Percentiles rank a stretch among this genome's conserved stretches.
Conservation (phyloP, 495 filamentous ascomycete species). For the Xylaria venustula region DNA sequence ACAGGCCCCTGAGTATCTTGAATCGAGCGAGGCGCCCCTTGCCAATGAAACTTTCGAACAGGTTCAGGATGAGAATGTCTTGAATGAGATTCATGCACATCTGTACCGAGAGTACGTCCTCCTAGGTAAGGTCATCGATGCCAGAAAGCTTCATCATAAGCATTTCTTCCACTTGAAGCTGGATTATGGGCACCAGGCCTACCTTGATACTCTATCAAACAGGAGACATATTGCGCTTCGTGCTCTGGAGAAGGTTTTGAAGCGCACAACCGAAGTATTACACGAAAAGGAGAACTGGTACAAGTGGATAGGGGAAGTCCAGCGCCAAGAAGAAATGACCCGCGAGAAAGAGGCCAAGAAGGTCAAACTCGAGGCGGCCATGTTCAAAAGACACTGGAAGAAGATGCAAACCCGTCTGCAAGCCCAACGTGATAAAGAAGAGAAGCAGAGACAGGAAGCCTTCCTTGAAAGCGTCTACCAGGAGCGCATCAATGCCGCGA, state of each 20-base stretch:
- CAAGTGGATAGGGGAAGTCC: constrained; percentile 44
- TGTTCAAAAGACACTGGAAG: constrained; percentile 49
- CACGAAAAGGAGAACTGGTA: constrained; percentile 52
- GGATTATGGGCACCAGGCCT: constrained; percentile 45
- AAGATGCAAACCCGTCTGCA: constrained; percentile 36
- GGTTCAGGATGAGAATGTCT: constrained; percentile 33
- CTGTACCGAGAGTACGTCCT: constrained; percentile 44
- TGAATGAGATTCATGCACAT: constrained; percentile 43
- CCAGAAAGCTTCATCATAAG: constrained; percentile 52
- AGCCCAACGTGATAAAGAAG: constrained; percentile 38
- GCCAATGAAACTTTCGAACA: constrained; percentile 42
- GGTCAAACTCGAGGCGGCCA: constrained; percentile 47
- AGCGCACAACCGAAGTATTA: constrained; percentile 43
- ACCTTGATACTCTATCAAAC: constrained; percentile 45
- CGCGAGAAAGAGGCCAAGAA: constrained; percentile 54
- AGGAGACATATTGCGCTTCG: constrained; percentile 37
- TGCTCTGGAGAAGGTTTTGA: constrained; percentile 48
- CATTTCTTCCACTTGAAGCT: constrained; percentile 49
- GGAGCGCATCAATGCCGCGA: constrained; percentile 37
- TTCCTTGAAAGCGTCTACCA: constrained; percentile 47
- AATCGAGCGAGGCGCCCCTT: constrained; percentile 30
- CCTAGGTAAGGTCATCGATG: constrained; percentile 49
- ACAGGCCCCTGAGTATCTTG: constrained; percentile 37
- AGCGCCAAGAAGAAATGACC: constrained; percentile 44
- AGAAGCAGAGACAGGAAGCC: constrained; percentile 41